phyloP scores from a whole-genome alignment of 31 red algal genomes.

The Endocladia muricata region DNA sequence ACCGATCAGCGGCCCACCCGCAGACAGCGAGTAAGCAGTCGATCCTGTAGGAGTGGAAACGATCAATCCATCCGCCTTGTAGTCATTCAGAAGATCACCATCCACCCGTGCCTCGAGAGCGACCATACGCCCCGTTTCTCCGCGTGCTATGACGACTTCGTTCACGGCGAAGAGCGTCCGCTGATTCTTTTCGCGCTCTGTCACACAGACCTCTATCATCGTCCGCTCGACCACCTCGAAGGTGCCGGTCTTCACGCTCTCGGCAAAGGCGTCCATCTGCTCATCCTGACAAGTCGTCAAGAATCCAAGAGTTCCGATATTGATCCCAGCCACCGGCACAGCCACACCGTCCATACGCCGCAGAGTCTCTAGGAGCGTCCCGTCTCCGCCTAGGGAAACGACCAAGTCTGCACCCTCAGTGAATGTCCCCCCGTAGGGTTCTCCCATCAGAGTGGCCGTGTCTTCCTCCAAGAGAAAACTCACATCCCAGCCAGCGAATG shows the following conservation, averaged over 20 bases:
- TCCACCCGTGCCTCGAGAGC: background rate
- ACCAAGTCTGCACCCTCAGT: too few relatives aligned
- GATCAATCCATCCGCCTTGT: constrained; percentile 72
- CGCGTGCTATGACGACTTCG: background rate
- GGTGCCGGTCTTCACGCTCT: too few relatives aligned
- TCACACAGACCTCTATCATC: background rate
- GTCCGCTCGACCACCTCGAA: background rate
- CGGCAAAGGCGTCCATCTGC: background rate
- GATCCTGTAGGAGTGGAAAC: constrained; percentile 74
- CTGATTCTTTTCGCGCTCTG: background rate
- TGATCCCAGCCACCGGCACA: background rate
- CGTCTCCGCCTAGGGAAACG: background rate
- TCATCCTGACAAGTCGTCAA: background rate
- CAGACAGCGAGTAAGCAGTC: constrained; percentile 69
- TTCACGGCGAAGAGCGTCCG: background rate
- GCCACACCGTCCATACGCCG: background rate
- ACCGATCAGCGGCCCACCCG: constrained; percentile 67
- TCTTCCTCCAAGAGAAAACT: too few relatives aligned
- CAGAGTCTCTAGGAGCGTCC: background rate
- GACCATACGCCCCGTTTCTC: background rate
- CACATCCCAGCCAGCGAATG: too few relatives aligned
- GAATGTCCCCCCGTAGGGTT: too few relatives aligned
- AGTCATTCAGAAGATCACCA: constrained; percentile 18
- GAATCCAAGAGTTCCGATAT: background rate
- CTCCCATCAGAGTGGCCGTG: too few relatives aligned